Percentiles rank a stretch among this genome's conserved stretches.
Conservation (phyloP, 768 basidiomycete genomes). For the Lactarius pseudohatsudake region DNA sequence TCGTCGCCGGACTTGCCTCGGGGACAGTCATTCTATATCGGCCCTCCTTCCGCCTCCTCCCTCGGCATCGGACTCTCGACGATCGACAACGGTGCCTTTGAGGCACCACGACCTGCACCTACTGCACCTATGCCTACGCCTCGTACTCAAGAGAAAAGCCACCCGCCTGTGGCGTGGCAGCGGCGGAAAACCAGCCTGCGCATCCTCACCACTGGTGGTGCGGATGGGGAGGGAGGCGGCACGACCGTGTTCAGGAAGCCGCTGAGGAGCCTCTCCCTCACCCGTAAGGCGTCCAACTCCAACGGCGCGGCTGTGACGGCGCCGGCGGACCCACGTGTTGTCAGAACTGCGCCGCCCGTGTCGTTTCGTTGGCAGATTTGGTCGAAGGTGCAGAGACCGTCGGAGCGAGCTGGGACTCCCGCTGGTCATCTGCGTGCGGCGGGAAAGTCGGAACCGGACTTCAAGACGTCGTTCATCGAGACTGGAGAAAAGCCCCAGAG, state of each 20-base stretch:
- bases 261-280: slow-evolving; percentile 1
- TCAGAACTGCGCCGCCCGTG: neutral
- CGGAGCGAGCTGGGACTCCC: slow-evolving; percentile 1
- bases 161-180: neutral
- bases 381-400: slow-evolving; percentile 19
- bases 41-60: neutral
- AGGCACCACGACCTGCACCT: slow-evolving; percentile 23
- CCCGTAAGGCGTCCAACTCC: neutral
- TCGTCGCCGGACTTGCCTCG: slow-evolving; percentile 10
- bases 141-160: neutral
- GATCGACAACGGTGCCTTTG: slow-evolving; percentile 21
- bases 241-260: neutral
- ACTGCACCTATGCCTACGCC: slow-evolving; percentile 3
- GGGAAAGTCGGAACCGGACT: slow-evolving; percentile 15
- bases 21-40: neutral
- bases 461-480: slow-evolving; percentile 16
- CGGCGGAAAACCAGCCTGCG: neutral
- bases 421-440: slow-evolving; percentile 3
- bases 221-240: neutral
- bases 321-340: neutral
- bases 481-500: slow-evolving; percentile 18
- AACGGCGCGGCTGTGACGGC: neutral
- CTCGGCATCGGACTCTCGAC: slow-evolving; percentile 14
- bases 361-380: slow-evolving; percentile 13
- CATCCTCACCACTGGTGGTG: neutral